phyloP scores from a whole-genome alignment of 306 rosid genomes.

The Cajanus cajan region DNA sequence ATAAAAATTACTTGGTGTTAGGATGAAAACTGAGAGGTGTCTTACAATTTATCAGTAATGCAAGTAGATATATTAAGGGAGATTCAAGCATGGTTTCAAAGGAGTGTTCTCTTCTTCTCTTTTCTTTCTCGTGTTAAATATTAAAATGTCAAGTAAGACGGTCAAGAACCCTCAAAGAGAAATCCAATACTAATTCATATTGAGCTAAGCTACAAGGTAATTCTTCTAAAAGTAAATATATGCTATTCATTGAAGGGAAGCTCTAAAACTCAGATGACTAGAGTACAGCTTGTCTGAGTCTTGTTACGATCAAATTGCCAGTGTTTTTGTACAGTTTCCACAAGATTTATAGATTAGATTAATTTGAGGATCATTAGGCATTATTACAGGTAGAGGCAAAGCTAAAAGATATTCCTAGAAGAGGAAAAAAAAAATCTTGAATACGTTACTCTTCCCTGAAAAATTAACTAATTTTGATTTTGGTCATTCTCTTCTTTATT shows the following conservation, averaged over 20 bases:
- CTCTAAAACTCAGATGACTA: conserved; percentile 4
- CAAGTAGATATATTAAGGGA: conserved; percentile 14
- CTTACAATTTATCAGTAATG: conserved; percentile 14
- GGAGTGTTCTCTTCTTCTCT: conserved; percentile 19
- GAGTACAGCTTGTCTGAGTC: conserved; percentile 7
- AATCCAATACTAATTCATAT: not conserved
- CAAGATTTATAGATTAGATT: conserved; percentile 6
- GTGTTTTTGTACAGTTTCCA: conserved; percentile 11
- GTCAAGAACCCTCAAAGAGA: conserved; percentile 12
- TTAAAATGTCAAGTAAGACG: conserved; percentile 18
- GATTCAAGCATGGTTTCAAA: not conserved
- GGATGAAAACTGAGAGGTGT: not conserved
- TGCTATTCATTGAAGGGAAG: conserved; percentile 1
- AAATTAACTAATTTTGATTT: not conserved
- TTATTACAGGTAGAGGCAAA: not conserved
- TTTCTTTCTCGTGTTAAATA: not conserved
- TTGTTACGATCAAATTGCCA: not conserved
- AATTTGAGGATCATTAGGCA: conserved; percentile 10
- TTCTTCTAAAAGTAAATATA: not conserved
- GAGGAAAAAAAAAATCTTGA: not conserved
- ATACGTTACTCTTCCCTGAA: not conserved
- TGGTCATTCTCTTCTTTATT: not conserved
- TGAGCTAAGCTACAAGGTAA: not conserved
- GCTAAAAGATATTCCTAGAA: not conserved
- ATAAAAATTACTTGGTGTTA: not conserved